Conservation (phyloP, 1,284 basidiomycete genomes). For the Boletus holoroseus region DNA sequence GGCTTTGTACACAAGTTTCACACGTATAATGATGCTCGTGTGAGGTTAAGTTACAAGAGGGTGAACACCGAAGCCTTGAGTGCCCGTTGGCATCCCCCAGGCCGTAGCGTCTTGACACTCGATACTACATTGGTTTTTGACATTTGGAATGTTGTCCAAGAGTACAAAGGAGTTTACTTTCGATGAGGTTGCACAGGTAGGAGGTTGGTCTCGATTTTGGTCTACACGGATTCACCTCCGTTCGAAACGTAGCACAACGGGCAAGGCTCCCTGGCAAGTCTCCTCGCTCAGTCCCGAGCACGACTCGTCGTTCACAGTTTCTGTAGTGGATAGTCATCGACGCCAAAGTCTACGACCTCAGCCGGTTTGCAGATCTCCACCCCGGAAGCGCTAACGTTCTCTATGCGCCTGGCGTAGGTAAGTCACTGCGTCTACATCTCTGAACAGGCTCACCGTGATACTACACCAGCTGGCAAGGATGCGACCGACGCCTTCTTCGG, state of each 20-base stretch:
- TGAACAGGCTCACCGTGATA: background rate
- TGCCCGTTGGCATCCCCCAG: background rate
- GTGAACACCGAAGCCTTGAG: too few species aligned
- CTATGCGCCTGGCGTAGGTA: constrained; percentile 37
- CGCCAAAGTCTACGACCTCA: constrained; percentile 61
- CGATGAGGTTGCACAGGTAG: constrained; percentile 53
- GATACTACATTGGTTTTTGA: background rate
- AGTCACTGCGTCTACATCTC: constrained; percentile 5
- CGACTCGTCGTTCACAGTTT: constrained; percentile 1
- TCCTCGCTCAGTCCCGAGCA: background rate
- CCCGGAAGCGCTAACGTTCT: constrained; percentile 64
- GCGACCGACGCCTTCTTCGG: constrained; percentile 87
- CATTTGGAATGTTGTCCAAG: constrained; percentile 29
- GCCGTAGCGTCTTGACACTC: background rate
- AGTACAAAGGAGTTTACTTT: constrained; percentile 38
- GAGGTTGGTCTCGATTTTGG: background rate
- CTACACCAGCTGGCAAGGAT: constrained; percentile 60
- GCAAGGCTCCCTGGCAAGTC: constrained; percentile 59
- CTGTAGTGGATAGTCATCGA: constrained; percentile 61
- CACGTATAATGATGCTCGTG: too few species aligned
- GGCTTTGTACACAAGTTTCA: background rate
- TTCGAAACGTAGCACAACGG: constrained; percentile 59
- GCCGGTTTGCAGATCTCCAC: constrained; percentile 58
- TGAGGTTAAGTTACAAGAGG: too few species aligned
- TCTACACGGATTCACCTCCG: background rate